Evolutionary conservation across 164 flowering plant genomes (phyloP).

Genomic region (Liquidambar formosana): DNA sequence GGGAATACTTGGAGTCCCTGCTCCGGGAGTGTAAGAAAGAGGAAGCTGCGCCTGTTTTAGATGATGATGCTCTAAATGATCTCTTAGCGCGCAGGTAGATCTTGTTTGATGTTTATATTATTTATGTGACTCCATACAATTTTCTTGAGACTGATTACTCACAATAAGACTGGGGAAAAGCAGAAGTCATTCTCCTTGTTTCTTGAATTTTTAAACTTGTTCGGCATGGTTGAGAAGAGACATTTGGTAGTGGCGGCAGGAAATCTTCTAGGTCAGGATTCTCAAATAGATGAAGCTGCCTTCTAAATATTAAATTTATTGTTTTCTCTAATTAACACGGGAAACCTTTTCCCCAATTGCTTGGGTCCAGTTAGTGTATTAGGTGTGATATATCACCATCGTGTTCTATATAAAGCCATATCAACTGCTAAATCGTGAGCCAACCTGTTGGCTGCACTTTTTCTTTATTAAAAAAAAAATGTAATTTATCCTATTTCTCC

Average conservation of each 20-base stretch:
- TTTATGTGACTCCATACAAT: background rate
- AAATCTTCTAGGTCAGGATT: background rate
- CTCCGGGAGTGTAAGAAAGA: conserved; percentile 96
- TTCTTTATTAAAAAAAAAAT: no score
- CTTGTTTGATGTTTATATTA: conserved; percentile 2
- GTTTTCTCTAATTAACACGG: background rate
- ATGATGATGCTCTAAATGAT: conserved; percentile 91
- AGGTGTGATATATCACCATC: background rate
- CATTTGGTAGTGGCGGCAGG: background rate
- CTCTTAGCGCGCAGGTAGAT: conserved; percentile 87
- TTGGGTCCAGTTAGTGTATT: background rate
- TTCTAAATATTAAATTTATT: background rate
- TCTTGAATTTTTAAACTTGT: background rate
- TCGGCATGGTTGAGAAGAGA: background rate
- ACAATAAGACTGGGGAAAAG: background rate
- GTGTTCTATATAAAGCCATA: background rate
- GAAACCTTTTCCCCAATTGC: background rate
- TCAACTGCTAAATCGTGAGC: background rate
- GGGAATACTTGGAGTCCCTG: conserved; percentile 94
- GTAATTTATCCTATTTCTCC: no score
- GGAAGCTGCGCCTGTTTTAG: conserved; percentile 87
- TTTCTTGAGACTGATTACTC: background rate
- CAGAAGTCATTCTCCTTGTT: background rate
- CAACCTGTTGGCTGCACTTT: no score
- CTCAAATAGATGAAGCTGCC: background rate